Evolutionary conservation across 495 filamentous ascomycete species (phyloP), one percentile per base, ranked within the genome.

Genomic region (Hypoxylon crocopeplum): DNA sequence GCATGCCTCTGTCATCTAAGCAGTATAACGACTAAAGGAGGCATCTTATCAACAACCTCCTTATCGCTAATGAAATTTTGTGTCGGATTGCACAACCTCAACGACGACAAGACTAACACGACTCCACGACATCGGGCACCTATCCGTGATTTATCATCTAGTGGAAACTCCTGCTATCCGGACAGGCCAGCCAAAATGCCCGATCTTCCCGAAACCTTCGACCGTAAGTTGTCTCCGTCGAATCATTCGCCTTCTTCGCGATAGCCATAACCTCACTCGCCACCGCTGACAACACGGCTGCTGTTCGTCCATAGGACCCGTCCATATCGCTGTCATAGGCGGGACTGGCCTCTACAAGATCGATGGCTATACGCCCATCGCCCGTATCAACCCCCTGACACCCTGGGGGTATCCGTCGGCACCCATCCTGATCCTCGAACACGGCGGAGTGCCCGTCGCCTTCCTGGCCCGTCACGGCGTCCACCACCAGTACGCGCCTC

Each of bases 391-490:
- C 46, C 72, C 86, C 49, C 64, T 74, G 8, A 98, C 94, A 1
- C 94, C 94, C n/a, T 98, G 94, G 93, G 94, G 94, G 58, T 69
- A 75, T 6, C 90, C 94, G 15, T 97, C 94, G 38, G 91, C 93
- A 1, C 93, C 94, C 11, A 93, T 98, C 74, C 79, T 82, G 47
- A 90, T 98, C 77, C 84, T 97, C 66, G 84, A 92, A 71, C 93
- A 97, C 79, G 72, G 82, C 60, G 83, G 86, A 47, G 84, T 88
- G 15, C 88, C 91, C 38, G 85, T 98, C 51, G 94, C 95, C 37
- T 98, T 98, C 81, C 83, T 98, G 62, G 90, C 92, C 48, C 90
- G 94, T 20, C 94, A 98, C 76, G 94, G 94, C 60, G 62, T 77
- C 16, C 83, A 93, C 82, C 94, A 98, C 77, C 82, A 96, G 71